These are phyloP conservation scores for Mycena chlorophos DNA, from an alignment of 768 basidiomycete genomes.

Conservation along the genomic window DNA sequence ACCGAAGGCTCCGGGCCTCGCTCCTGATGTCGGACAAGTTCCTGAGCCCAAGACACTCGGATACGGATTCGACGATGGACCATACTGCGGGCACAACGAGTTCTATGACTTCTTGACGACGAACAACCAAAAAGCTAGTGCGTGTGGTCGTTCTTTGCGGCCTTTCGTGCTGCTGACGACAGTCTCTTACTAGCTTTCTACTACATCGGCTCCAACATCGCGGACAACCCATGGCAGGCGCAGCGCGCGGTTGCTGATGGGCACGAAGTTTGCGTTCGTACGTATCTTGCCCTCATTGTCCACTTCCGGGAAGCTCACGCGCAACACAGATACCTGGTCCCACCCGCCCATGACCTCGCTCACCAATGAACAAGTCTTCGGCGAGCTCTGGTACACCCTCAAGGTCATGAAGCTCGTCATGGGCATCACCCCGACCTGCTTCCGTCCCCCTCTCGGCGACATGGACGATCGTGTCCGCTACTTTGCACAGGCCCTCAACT, in stretches of 20 bases:
- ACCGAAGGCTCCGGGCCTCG: slow-evolving; percentile 32
- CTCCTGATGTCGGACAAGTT: slow-evolving; percentile 25
- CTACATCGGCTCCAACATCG: slow-evolving; percentile 39
- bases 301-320: too few species aligned
- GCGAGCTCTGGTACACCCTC: slow-evolving; percentile 6
- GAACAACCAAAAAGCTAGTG: slow-evolving; percentile 39
- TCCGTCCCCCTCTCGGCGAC: slow-evolving; percentile 10
- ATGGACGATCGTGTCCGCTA: slow-evolving; percentile 12
- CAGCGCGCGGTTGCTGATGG: slow-evolving; percentile 38
- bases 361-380: slow-evolving; percentile 36
- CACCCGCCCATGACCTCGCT: slow-evolving; percentile 32
- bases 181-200: slow-evolving; percentile 36
- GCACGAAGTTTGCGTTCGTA: slow-evolving; percentile 38
- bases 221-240: slow-evolving; percentile 37
- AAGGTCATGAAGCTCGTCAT: slow-evolving; percentile 10
- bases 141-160: slow-evolving; percentile 11
- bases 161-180: background rate
- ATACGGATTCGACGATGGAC: slow-evolving; percentile 42
- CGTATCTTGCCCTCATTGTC: slow-evolving; percentile 2
- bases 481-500: slow-evolving; percentile 44
- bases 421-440: slow-evolving; percentile 4
- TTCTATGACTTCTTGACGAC: slow-evolving; percentile 36
- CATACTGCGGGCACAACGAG: slow-evolving; percentile 40
- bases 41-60: slow-evolving; percentile 41
- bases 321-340: background rate